Base-by-base conservation (phyloP, 1,139 yeast genomes). In the Suhomyces ambrosiae region DNA sequence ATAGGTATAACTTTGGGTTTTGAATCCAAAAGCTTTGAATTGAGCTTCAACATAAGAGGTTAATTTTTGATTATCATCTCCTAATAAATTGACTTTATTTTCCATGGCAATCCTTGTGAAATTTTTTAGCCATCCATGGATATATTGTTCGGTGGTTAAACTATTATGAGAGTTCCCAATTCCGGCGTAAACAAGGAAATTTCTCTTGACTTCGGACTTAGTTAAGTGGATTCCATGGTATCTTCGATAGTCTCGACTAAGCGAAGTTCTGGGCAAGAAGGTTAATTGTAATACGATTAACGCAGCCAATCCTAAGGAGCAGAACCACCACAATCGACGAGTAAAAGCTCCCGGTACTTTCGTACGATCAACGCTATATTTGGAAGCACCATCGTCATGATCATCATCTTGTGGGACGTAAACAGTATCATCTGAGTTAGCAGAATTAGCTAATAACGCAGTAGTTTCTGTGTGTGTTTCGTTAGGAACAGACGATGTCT, bases 241-340 rank as follows among this genome's bases (percentile, higher is more conserved):
- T 38, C 96, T 64, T 49, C 92, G 74, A 56, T 86, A 80, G 59
- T 90, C 97, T 46, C 97, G 70, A 37, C 86, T 80, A 13, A 88
- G 65, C 2, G 96, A 86, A 1, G 97, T 88, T 42, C 97, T 64
- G 2, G 97, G 97, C 19, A 89, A 68, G 55, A 90, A 90, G 1
- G 86, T 79, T 34, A 88, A 66, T 38, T 85, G 79, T 50, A 85
- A 78, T 3, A 79, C 67, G 9, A 79, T 62, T 31, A 77, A 64
- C 40, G 76, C 79, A 6, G 74, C 53, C 33, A 76, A 50, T 11
- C 86, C 89, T 35, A 77, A 59, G n/a, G 71, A 64, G 52, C 74
- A 65, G 46, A 77, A 74, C 50, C 78, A 71, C 54, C 76, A 68
- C 39, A 83, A 77, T 24, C 85, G 40, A 3, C 36, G 30, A 4